Percentiles rank a stretch among this genome's conserved stretches.
phyloP scores from a whole-genome alignment of 371 early-diverging fungal species.

The Rhizopus microsporus region DNA sequence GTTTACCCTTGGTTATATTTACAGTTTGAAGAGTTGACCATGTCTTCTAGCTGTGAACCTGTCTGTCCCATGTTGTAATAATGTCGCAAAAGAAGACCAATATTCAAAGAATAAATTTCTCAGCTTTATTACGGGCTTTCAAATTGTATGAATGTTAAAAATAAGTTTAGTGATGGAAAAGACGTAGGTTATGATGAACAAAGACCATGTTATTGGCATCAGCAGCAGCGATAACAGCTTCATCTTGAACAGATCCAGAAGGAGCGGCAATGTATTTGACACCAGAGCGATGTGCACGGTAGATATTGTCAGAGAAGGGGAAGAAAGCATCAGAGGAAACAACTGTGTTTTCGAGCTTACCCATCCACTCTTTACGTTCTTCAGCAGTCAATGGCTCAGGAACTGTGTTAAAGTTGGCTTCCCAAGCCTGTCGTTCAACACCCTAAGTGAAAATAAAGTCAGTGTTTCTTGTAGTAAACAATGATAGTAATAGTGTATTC shows the following conservation, averaged over 20 bases:
- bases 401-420: slow-evolving; percentile 73
- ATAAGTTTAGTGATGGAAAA: slow-evolving; percentile 90
- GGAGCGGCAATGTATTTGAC: slow-evolving; percentile 91
- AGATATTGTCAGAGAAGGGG: slow-evolving; percentile 97
- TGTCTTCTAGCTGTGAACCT: slow-evolving; percentile 55
- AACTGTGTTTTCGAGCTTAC: slow-evolving; percentile 71
- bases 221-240: slow-evolving; percentile 80
- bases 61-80: slow-evolving; percentile 37
- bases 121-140: background rate
- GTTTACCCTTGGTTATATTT: slow-evolving; percentile 14
- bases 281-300: slow-evolving; percentile 85
- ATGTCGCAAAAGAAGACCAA: background rate
- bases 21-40: slow-evolving; percentile 58
- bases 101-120: background rate
- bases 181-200: slow-evolving; percentile 81
- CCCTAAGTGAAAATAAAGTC: slow-evolving; percentile 33
- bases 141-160: no score
- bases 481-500: background rate
- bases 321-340: slow-evolving; percentile 97
- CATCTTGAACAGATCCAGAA: slow-evolving; percentile 89
- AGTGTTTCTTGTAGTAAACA: background rate
- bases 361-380: slow-evolving; percentile 81
- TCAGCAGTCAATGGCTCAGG: slow-evolving; percentile 80
- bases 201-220: slow-evolving; percentile 82
- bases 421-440: slow-evolving; percentile 79